These are phyloP conservation scores for Blastomyces percursus DNA, from an alignment of 2,329 filamentous ascomycete species.

Conservation along the genomic window DNA sequence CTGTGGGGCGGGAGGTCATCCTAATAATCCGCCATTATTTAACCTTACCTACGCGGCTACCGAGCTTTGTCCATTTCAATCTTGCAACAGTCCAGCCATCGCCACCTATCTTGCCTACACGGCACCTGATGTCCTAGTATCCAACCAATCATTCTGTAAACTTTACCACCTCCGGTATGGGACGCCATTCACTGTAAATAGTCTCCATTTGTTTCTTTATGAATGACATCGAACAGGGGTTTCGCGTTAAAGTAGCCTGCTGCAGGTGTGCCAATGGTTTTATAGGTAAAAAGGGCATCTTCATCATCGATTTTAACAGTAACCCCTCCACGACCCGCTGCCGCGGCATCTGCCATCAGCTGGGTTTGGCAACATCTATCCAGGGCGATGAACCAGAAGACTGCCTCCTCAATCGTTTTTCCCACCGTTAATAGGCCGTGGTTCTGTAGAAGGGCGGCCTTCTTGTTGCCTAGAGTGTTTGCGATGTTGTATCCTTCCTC, in stretches of 20 bases:
- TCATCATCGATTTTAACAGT: constrained; percentile 58
- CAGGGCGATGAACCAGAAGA: constrained; percentile 45
- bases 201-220: constrained; percentile 48
- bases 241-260: constrained; percentile 62
- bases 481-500: constrained; percentile 46
- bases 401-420: constrained; percentile 39
- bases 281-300: constrained; percentile 57
- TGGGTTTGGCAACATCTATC: constrained; percentile 46
- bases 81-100: neutral
- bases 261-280: constrained; percentile 49
- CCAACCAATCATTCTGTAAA: neutral
- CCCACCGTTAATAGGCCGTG: constrained; percentile 44
- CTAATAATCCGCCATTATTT: neutral
- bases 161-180: neutral
- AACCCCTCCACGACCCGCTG: constrained; percentile 47
- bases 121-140: neutral
- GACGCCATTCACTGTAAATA: constrained; percentile 37
- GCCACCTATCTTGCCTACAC: neutral
- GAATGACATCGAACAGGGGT: constrained; percentile 59
- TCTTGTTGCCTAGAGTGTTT: constrained; percentile 37
- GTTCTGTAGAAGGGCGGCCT: constrained; percentile 44
- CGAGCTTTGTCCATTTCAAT: neutral
- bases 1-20: neutral
- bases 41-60: neutral
- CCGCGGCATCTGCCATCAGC: constrained; percentile 43